Evolutionary conservation across 208 protist genomes (phyloP), one percentile per base, ranked within the genome.

Genomic region (Trichomonas vaginalis): DNA sequence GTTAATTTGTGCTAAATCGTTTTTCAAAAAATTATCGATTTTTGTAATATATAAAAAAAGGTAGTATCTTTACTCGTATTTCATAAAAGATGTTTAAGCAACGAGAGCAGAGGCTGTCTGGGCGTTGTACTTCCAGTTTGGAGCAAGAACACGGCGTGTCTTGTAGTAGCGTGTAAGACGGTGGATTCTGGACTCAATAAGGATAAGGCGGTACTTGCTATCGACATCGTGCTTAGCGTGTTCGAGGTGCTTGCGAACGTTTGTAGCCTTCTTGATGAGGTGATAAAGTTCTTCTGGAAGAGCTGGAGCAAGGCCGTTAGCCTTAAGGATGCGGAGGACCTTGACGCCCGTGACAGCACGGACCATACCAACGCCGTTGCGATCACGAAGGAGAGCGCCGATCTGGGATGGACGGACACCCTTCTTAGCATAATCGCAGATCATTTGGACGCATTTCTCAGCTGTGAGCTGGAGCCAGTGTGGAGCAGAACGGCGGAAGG

Each of bases 251-350:
- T 99, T 99, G 98, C 99, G 99, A 97, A 99, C 98, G 97, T 98
- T 97, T 51, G 99, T 99, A 88, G 99, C 99, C 96, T 99, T 99
- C 98, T 99, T 99, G 97, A 99, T 99, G 23, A 99, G 98, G 98
- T 98, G 98, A 98, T 99, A 99, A 39, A 99, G 98, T 97, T 99
- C 99, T 98, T 99, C 99, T 83, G 99, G 99, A 96, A 99, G 98
- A 97, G 99, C 98, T 80, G 99, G 99, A 80, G 99, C 99, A 37
- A 99, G 97, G 96, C 99, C 99, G 96, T 99, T 99, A 96, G 98
- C 98, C 97, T 99, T 99, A 40, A 99, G 98, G 96, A 99, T 99
- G 97, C 99, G 98, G 90, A 99, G 97, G 96, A 99, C 99, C 98
- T 99, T 99, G 96, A 97, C 98, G 88, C 99, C 99, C 61, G 99